These are phyloP conservation scores for Phytopythium chamaehyphon DNA, from an alignment of 352 stramenopile genomes.

Conservation along the genomic window DNA sequence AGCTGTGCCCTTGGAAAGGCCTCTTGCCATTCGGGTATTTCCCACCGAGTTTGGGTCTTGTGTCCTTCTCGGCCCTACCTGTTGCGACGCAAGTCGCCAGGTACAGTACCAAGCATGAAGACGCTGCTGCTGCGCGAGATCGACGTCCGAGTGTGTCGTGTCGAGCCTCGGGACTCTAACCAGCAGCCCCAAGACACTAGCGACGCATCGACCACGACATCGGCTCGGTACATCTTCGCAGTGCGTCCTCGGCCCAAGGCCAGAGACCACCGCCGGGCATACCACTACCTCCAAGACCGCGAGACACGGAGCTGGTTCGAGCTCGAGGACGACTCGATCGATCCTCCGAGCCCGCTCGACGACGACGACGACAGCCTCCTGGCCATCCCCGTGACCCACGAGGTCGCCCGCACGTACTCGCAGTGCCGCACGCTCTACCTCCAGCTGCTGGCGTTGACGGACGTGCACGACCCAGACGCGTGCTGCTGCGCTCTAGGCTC, in stretches of 20 bases:
- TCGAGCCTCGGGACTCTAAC: constrained; percentile 7
- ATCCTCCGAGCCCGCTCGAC: background rate
- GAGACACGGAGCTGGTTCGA: constrained; percentile 10
- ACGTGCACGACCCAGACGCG: constrained; percentile 30
- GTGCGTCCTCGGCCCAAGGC: constrained; percentile 18
- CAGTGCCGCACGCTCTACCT: constrained; percentile 46
- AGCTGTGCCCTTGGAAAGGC: too few species aligned
- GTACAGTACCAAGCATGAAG: constrained; percentile 16
- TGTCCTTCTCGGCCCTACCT: background rate
- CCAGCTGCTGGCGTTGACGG: constrained; percentile 31
- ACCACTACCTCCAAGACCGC: constrained; percentile 22
- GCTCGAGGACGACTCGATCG: constrained; percentile 8
- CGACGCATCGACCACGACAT: constrained; percentile 6
- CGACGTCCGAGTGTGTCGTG: constrained; percentile 35
- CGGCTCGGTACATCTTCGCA: constrained; percentile 49
- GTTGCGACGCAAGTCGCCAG: background rate
- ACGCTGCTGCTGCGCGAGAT: constrained; percentile 47
- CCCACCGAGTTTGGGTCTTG: background rate
- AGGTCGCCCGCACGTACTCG: constrained; percentile 48
- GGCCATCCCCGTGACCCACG: constrained; percentile 26
- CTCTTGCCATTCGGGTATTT: constrained; percentile 1
- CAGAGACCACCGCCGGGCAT: constrained; percentile 1
- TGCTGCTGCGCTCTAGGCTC: constrained; percentile 47
- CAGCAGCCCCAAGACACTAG: constrained; percentile 5
- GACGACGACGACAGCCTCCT: constrained; percentile 7